Conservation (phyloP, 257 asterid species). For the Galeopsis tetrahit region DNA sequence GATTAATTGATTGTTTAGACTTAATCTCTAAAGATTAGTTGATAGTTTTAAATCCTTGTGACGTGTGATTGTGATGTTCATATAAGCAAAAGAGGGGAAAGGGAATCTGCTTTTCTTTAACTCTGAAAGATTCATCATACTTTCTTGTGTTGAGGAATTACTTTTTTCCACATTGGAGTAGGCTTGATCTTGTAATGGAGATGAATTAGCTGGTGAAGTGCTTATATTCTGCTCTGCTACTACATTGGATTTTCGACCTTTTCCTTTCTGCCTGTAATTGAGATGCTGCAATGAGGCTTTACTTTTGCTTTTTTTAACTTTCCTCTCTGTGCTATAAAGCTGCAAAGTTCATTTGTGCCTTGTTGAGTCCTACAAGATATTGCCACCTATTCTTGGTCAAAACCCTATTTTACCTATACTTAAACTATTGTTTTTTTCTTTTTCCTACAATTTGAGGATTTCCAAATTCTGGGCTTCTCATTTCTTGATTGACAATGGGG, state of each 20-base stretch:
- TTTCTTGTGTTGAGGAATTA: constrained; percentile 52
- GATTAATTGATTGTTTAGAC: neutral
- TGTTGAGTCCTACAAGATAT: constrained; percentile 79
- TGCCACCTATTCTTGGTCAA: constrained; percentile 58
- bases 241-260: constrained; percentile 57
- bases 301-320: constrained; percentile 61
- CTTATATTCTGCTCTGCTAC: constrained; percentile 36
- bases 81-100: constrained; percentile 40
- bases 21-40: constrained; percentile 3
- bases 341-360: constrained; percentile 83
- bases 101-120: constrained; percentile 93
- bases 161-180: constrained; percentile 46
- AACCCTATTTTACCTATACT: constrained; percentile 53
- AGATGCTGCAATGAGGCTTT: constrained; percentile 56
- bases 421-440: neutral
- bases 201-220: constrained; percentile 25
- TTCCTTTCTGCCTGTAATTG: constrained; percentile 51
- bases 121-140: constrained; percentile 71
- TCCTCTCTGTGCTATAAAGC: constrained; percentile 69
- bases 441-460: constrained; percentile 23
- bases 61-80: constrained; percentile 27
- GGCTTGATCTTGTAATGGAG: constrained; percentile 43
- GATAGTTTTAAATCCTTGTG: constrained; percentile 24
- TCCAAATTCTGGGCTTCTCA: constrained; percentile 40
- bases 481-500: constrained; percentile 49